These are phyloP conservation scores for Umbilicaria muhlenbergii DNA, from an alignment of 495 filamentous ascomycete species.

Conservation along the genomic window DNA sequence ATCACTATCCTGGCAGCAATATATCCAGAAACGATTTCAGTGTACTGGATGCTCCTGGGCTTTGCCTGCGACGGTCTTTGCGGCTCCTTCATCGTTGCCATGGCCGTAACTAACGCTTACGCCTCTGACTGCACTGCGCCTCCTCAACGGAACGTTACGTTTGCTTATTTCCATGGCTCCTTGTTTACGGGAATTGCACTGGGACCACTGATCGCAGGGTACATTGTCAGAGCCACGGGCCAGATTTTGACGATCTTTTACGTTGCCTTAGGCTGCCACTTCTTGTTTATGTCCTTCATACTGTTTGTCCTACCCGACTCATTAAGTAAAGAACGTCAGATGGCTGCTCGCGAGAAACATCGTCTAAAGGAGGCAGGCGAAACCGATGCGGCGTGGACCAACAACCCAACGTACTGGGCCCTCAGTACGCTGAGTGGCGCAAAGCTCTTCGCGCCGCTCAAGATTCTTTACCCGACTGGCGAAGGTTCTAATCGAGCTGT, in stretches of 20 bases:
- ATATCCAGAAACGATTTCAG: conserved; percentile 52
- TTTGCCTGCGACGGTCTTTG: conserved; percentile 63
- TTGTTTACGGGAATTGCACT: conserved; percentile 75
- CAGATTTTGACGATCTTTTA: conserved; percentile 64
- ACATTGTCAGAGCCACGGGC: conserved; percentile 54
- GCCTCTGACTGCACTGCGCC: conserved; percentile 75
- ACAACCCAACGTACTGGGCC: conserved; percentile 8
- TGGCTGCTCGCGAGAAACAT: conserved; percentile 50
- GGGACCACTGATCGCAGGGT: conserved; percentile 66
- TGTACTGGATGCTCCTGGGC: conserved; percentile 61
- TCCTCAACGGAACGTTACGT: conserved; percentile 61
- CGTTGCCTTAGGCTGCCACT: conserved; percentile 52
- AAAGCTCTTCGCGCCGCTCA: conserved; percentile 60
- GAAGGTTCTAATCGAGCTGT: conserved; percentile 42
- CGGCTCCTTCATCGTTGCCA: conserved; percentile 71
- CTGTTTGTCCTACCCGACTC: conserved; percentile 67
- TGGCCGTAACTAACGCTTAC: conserved; percentile 73
- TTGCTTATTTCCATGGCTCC: conserved; percentile 77
- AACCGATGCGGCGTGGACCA: not conserved
- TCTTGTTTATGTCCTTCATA: conserved; percentile 52
- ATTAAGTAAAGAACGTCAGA: conserved; percentile 50
- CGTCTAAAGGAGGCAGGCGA: conserved; percentile 12
- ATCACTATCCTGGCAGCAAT: conserved; percentile 62
- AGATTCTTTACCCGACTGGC: conserved; percentile 61
- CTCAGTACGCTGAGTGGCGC: conserved; percentile 22